Base-by-base conservation (phyloP, 768 basidiomycete genomes). In the Mycena haematopus region DNA sequence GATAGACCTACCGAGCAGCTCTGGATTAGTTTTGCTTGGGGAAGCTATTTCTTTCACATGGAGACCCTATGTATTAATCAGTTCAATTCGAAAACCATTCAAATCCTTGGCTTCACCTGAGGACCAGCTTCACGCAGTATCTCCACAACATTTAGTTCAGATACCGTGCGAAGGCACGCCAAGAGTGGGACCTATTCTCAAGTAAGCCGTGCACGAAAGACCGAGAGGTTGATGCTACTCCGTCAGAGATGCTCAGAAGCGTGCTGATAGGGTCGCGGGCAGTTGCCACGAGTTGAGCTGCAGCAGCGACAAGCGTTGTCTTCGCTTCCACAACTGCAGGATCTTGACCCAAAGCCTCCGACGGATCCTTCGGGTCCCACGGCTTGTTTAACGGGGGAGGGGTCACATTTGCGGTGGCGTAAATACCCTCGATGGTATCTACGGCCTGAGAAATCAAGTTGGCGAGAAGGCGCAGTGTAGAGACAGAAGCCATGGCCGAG, bases 1-100 rank as follows among this genome's bases (percentile, higher is more conserved):
- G 27, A 40, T 38, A 52, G n/a, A 63, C 68, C 24, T 55, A 79
- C 79, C 70, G 3, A 80, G 63, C 29, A 77, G 73, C 19, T 68
- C 58, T 8, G 74, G 61, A 53, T 78, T 71, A 36, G 75, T 58
- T 7, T 65, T 65, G 50, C 63, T 72, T n/a, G 65, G 53, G 15
- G 71, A 68, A 4, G 77, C 72, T 19, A 79, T 78, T 13, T 77
- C 74, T n/a, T 73, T 69, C 7, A 74, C 73, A 42, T 79, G 75
- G 21, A 76, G 66, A 7, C 76, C 77, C 72, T 74, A 45, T 10
- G 35, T 56, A 40, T 31, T 36, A 29, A 46, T 56, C 25, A 38
- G 27, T 52, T 51, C 25, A 56, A 45, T 27, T 62, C 29, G 51
- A 59, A 61, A 24, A 33, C 33, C 17, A 36, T 54, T 45, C 50